phyloP scores from a whole-genome alignment of 495 filamentous ascomycete species.

The Talaromyces wortmannii region DNA sequence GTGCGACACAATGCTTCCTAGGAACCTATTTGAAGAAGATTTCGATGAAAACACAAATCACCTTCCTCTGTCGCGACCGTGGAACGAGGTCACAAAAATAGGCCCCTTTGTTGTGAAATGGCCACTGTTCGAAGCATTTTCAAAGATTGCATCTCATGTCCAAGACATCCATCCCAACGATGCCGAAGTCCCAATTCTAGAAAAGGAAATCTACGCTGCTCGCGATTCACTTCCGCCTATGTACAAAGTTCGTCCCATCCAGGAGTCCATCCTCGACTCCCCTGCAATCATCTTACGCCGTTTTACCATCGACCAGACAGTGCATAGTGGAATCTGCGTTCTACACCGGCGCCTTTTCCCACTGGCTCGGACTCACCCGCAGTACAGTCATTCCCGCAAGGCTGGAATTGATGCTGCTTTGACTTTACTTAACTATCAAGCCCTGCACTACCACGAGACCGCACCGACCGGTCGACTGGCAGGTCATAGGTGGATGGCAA shows the following conservation, averaged over 20 bases:
- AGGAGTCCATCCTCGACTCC: conserved; percentile 66
- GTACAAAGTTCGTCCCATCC: conserved; percentile 62
- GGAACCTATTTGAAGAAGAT: conserved; percentile 36
- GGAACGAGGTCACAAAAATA: conserved; percentile 25
- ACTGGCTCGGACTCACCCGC: conserved; percentile 57
- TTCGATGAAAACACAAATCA: conserved; percentile 24
- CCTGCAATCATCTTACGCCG: conserved; percentile 75
- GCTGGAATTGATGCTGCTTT: conserved; percentile 76
- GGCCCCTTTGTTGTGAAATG: conserved; percentile 31
- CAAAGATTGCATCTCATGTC: conserved; percentile 27
- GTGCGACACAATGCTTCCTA: conserved; percentile 32
- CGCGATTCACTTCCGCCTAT: conserved; percentile 61
- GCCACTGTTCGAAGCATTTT: conserved; percentile 33
- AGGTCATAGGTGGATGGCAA: conserved; percentile 68
- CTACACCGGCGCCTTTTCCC: conserved; percentile 79
- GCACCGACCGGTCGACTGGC: conserved; percentile 66
- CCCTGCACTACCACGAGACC: conserved; percentile 64
- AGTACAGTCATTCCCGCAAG: conserved; percentile 71
- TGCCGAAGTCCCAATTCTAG: conserved; percentile 52
- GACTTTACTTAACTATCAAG: conserved; percentile 71
- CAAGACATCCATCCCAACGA: conserved; percentile 18
- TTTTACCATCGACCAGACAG: conserved; percentile 71
- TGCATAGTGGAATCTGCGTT: conserved; percentile 74
- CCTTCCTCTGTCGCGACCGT: conserved; percentile 30
- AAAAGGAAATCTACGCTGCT: conserved; percentile 67